Base-by-base conservation (phyloP, 129 eudicot species). In the Helianthus annuus region DNA sequence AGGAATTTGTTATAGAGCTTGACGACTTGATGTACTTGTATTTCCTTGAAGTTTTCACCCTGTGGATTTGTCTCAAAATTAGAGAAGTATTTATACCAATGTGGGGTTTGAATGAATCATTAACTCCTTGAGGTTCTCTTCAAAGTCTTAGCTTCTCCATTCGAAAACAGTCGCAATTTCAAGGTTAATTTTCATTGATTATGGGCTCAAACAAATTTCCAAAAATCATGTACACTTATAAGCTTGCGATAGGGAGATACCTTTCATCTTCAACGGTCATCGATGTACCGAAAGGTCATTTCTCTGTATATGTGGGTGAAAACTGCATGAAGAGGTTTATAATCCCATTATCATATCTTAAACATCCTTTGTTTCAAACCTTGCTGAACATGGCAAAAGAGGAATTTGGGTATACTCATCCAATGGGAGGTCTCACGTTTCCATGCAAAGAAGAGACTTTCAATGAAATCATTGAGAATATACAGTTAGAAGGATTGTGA, bases 391-490 rank as follows among this genome's bases (percentile, higher is more conserved):
- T 48, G 10, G 27, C 15, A 0, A 45, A 36, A 76, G 80, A 76
- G 29, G 80, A 68, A 53, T 76, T 34, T 46, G 80, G 69, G 14
- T 76, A 72, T 48, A 34, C 12, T 56, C 78, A 72, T 66, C 80
- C 80, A 9, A 72, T 36, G 83, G 74, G 83, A 55, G 74, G 83
- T 15, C 74, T 79, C 6, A 79, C 78, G 17, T n/a, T 79, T 78
- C 78, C 69, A 4, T 72, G 83, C 48, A 65, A 73, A 54, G 83
- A 79, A 71, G 74, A 76, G 63, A 65, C 71, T 4, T 83, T 83
- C 58, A 68, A 80, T 40, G 64, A 76, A 59, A 32, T 32, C 36
- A 32, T 32, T 32, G 36, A 32, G 36, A 32, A 32, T 32, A 32
- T 32, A 32, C 36, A 32, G 36, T 32, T 32, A 32, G 36, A 3